phyloP scores from a whole-genome alignment of 2,329 filamentous ascomycete species.

The Thielaviopsis populi region DNA sequence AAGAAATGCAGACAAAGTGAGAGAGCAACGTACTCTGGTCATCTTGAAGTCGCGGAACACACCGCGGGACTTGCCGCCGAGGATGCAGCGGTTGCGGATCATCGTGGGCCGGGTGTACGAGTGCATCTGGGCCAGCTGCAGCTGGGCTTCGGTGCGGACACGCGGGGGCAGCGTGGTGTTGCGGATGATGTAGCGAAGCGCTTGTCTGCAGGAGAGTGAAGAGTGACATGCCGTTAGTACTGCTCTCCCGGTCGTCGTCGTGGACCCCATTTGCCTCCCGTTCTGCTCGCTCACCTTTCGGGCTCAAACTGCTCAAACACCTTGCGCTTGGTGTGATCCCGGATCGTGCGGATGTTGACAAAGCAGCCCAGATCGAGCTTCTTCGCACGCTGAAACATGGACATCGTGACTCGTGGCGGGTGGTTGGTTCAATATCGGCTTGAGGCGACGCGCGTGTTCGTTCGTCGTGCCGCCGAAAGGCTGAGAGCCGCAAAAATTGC shows the following conservation, averaged over 20 bases:
- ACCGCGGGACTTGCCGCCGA: slow-evolving; percentile 80
- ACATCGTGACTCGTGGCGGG: slow-evolving; percentile 42
- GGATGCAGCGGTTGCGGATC: slow-evolving; percentile 83
- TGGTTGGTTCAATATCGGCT: background rate
- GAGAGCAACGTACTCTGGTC: slow-evolving; percentile 53
- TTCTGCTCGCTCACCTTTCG: slow-evolving; percentile 48
- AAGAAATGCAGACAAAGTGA: background rate
- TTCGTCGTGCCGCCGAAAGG: background rate
- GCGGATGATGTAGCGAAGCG: slow-evolving; percentile 78
- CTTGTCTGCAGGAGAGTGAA: slow-evolving; percentile 49
- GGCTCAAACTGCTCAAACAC: slow-evolving; percentile 76
- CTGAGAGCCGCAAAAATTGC: slow-evolving; percentile 1
- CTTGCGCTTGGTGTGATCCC: slow-evolving; percentile 94
- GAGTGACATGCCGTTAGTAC: background rate
- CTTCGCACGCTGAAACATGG: slow-evolving; percentile 68
- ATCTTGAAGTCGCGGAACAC: slow-evolving; percentile 88
- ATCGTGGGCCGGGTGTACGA: slow-evolving; percentile 86
- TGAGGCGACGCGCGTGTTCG: background rate
- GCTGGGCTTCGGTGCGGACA: slow-evolving; percentile 77
- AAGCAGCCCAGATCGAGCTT: slow-evolving; percentile 81
- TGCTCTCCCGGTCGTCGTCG: background rate
- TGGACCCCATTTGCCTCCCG: background rate
- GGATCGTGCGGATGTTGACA: slow-evolving; percentile 71
- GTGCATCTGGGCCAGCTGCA: slow-evolving; percentile 90
- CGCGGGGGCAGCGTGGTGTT: slow-evolving; percentile 75